Conservation (phyloP, 805 yeast genomes). For the Barnettozyma sucrosica region DNA sequence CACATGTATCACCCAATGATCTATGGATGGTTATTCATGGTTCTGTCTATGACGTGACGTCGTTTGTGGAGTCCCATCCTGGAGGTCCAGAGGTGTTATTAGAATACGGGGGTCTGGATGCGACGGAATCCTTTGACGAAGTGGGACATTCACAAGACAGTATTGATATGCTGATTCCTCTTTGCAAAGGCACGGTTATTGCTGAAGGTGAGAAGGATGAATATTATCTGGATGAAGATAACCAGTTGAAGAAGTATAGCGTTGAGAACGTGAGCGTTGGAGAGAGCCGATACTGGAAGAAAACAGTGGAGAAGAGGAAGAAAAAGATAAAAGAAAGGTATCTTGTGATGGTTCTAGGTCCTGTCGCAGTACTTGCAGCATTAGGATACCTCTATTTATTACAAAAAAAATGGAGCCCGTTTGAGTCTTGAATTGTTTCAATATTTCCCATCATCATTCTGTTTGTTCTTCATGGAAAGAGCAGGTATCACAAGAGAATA, state of each 20-base stretch:
- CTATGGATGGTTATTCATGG: slow-evolving; percentile 82
- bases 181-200: slow-evolving; percentile 74
- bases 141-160: slow-evolving; percentile 98
- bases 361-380: slow-evolving; percentile 19
- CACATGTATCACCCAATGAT: slow-evolving; percentile 31
- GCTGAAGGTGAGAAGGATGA: slow-evolving; percentile 4
- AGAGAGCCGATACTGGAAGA: slow-evolving; percentile 18
- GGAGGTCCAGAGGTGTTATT: slow-evolving; percentile 63
- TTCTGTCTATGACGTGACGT: slow-evolving; percentile 70
- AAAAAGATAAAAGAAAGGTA: slow-evolving; percentile 12
- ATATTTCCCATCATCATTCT: too few relatives aligned
- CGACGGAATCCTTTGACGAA: slow-evolving; percentile 80
- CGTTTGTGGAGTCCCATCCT: slow-evolving; percentile 68
- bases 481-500: too few relatives aligned
- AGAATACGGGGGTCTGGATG: slow-evolving; percentile 73
- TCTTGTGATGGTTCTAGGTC: slow-evolving; percentile 4
- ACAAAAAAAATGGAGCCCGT: slow-evolving; percentile 13
- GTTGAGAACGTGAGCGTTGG: slow-evolving; percentile 23
- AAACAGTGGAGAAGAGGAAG: slow-evolving; percentile 7
- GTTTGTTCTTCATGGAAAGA: too few relatives aligned
- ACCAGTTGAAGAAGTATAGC: slow-evolving; percentile 4
- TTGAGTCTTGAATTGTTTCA: too few relatives aligned
- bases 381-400: slow-evolving; percentile 14
- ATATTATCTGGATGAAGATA: not conserved
- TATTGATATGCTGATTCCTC: slow-evolving; percentile 58